Base-by-base conservation (phyloP, 2,329 filamentous ascomycete genomes). In the Monilinia vaccinii-corymbosi region DNA sequence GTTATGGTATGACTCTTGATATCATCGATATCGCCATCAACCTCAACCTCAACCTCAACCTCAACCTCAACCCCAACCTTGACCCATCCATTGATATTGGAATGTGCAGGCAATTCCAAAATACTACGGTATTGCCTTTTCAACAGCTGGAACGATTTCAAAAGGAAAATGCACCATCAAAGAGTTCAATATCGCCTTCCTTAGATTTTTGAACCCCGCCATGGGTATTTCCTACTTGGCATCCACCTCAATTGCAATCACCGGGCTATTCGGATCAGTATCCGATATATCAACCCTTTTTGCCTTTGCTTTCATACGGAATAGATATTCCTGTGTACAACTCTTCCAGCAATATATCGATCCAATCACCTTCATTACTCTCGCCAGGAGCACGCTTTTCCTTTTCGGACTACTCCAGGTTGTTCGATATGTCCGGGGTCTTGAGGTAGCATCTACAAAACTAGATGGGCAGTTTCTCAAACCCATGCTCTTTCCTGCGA, bases 401-500 rank as follows among this genome's bases (percentile, higher is more conserved):
- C 42, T 61, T 6, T 67, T 66, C 34, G 16, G 50, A 14, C 9
- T 64, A 7, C 31, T 68, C 3, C 67, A 70, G 59, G 10, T 65
- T 11, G 14, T 59, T 48, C 63, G 66, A n/a, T 67, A 63, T 58
- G 18, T 65, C 13, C 51, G 58, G 44, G 61, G 59, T n/a, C 57
- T 70, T 31, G 36, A 51, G 38, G 47, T 50, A 34, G 36, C 13
- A 18, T 36, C 48, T 25, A 59, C 48, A 23, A 45, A 53, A 28
- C 9, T 59, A 40, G 57, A 58, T 60, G 63, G 21, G 25, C 63
- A 49, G 42, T 44, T 42, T 16, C n/a, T 60, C 3, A 68, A 67
- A 56, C 79, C 82, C 3, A 73, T 83, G 60, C 73, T 91, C 14
- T 81, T 91, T 46, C 85, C 86, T 9, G 84, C 83, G 66, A 77